Evolutionary conservation across 1,284 basidiomycete species (phyloP).

Genomic region (Psilocybe mexicana): DNA sequence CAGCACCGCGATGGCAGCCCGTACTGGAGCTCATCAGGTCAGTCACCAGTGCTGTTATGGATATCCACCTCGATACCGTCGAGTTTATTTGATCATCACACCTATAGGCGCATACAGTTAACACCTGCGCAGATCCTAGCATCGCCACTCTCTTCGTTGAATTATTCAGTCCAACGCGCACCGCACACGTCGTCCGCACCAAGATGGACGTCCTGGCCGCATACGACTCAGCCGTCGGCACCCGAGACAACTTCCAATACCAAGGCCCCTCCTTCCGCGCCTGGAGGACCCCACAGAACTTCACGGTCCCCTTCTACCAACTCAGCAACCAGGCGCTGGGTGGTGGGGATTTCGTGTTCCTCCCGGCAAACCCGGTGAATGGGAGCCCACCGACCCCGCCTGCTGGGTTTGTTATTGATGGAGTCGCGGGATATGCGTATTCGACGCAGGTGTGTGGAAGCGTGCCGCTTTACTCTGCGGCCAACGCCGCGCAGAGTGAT

Average conservation of each 20-base stretch:
- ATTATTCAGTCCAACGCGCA: neutral
- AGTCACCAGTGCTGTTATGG: too few species aligned
- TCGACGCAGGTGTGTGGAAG: slow-evolving; percentile 5
- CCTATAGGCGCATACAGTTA: too few species aligned
- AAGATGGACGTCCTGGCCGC: neutral
- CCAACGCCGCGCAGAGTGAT: neutral
- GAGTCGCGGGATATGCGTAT: slow-evolving; percentile 1
- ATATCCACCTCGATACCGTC: too few species aligned
- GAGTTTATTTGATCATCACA: too few species aligned
- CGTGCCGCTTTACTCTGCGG: neutral
- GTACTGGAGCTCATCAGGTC: too few species aligned
- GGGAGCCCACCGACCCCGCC: neutral
- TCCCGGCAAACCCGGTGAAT: neutral
- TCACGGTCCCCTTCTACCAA: neutral
- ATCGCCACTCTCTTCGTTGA: neutral
- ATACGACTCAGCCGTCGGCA: neutral
- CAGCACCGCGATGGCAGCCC: too few species aligned
- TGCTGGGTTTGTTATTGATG: neutral
- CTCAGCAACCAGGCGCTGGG: neutral
- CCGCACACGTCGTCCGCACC: neutral
- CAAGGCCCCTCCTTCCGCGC: slow-evolving; percentile 7
- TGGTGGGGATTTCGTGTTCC: neutral
- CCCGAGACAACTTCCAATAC: neutral
- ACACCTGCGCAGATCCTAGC: slow-evolving; percentile 2
- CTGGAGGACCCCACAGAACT: neutral